Evolutionary conservation across 2,329 filamentous ascomycete genomes (phyloP).

Genomic region (Trichoderma atrobrunneum): DNA sequence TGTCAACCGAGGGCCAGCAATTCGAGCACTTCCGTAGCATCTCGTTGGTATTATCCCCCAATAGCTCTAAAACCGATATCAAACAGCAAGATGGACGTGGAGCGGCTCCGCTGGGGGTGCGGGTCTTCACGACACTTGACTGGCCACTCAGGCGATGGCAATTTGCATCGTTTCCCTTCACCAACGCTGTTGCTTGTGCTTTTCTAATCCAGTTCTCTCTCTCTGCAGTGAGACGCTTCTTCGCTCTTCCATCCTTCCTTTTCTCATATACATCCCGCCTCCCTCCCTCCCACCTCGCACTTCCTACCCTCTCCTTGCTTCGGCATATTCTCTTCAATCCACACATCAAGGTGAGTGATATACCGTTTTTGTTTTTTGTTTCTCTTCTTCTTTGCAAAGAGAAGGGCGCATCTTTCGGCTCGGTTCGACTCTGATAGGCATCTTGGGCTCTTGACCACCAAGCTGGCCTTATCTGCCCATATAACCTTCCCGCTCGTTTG

Average conservation of each 20-base stretch:
- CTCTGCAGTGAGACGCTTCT: slow-evolving; percentile 1
- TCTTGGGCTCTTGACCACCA: not conserved
- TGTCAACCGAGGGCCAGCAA: not conserved
- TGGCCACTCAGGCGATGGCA: slow-evolving; percentile 22
- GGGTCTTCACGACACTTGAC: slow-evolving; percentile 11
- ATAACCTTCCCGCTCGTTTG: not conserved
- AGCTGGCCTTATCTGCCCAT: not conserved
- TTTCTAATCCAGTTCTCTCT: not conserved
- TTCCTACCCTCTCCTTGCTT: not conserved
- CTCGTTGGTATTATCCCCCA: not conserved
- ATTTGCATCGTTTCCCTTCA: slow-evolving; percentile 21
- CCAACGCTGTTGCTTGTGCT: not conserved
- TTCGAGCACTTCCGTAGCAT: not conserved
- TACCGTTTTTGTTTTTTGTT: not conserved
- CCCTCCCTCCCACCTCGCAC: not conserved
- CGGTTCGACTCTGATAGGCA: not conserved
- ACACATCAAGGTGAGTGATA: slow-evolving; percentile 7
- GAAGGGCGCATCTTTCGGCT: not conserved
- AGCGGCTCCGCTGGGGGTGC: slow-evolving; percentile 11
- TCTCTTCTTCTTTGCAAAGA: not conserved
- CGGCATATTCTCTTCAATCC: not conserved
- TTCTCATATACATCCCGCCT: not conserved
- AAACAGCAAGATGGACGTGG: slow-evolving; percentile 4
- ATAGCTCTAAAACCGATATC: not conserved
- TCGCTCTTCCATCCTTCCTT: slow-evolving; percentile 20